Evolutionary conservation across 805 yeast genomes (phyloP), one percentile per base, ranked within the genome.

Genomic region (Kluyveromyces dobzhanskii): DNA sequence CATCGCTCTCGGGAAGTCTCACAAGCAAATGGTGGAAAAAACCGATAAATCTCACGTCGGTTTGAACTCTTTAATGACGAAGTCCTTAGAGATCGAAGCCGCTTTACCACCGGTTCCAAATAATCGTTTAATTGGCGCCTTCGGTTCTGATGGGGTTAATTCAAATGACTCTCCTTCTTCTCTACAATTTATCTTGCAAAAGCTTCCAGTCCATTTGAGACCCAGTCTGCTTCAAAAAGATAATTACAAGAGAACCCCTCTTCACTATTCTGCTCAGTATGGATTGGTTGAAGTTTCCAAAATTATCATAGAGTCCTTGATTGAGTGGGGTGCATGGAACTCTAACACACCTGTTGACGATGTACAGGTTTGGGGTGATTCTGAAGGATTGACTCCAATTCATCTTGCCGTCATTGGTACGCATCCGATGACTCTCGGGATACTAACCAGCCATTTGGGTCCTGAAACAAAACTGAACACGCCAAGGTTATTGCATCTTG

Each of bases 211-310:
- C 1, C 71, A 70, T 45, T 64, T 76, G 44, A 70, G 78, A 43
- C 62, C 69, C 17, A 70, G 73, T 2, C 64, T 88, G 17, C 61
- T 79, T 34, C 79, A 81, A 37, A 74, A 72, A 32, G 97, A 88
- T 57, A 78, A 74, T 42, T 84, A 85, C 54, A 70, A 69, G 44
- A 71, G 96, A 44, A 83, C 95, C 0, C 95, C 97, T 0, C 65
- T 90, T 40, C 97, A 90, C 62, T 88, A 88, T 57, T 80, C 94
- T 14, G 79, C 92, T 2, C 92, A 85, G 50, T 86, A 78, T 57
- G 97, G 97, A 0, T 66, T 88, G 40, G 75, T 73, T 41, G 75
- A 73, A 37, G 76, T 80, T 27, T 69, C 85, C 2, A 63, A 64
- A 11, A 66, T 76, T 18, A 67, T 88, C 24, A 63, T 87, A 12